phyloP scores from a whole-genome alignment of 257 asterid genomes.

The Nicotiana paniculata region DNA sequence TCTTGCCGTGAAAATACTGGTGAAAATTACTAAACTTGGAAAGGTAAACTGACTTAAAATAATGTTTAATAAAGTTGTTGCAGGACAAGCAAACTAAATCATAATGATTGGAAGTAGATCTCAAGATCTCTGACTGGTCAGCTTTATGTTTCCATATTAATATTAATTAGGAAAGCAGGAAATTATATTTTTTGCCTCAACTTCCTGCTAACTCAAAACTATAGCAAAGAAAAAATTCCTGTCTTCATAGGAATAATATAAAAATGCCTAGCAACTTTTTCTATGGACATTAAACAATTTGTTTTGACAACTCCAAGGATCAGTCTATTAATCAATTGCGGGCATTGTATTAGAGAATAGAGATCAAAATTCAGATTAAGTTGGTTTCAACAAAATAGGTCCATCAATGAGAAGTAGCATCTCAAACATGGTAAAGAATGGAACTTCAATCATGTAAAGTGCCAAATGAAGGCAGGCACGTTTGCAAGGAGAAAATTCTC shows the following conservation, averaged over 20 bases:
- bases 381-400: background rate
- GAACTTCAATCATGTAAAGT: background rate
- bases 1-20: no score
- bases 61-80: background rate
- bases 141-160: background rate
- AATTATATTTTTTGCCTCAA: background rate
- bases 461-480: background rate
- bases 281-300: background rate
- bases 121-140: background rate
- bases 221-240: background rate
- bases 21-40: background rate
- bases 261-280: background rate
- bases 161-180: background rate
- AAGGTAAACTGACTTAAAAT: background rate
- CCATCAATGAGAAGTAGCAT: background rate
- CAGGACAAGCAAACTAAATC: background rate
- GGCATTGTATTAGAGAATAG: background rate
- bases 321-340: background rate
- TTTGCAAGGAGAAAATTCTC: constrained; percentile 8
- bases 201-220: background rate
- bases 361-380: background rate
- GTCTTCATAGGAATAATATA: background rate
- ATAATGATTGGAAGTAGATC: background rate
- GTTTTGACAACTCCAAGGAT: background rate
- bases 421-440: constrained; percentile 1